Percentiles rank a stretch among this genome's conserved stretches.
Conservation (phyloP, 768 basidiomycete genomes). For the Coprinopsis marcescibilis region DNA sequence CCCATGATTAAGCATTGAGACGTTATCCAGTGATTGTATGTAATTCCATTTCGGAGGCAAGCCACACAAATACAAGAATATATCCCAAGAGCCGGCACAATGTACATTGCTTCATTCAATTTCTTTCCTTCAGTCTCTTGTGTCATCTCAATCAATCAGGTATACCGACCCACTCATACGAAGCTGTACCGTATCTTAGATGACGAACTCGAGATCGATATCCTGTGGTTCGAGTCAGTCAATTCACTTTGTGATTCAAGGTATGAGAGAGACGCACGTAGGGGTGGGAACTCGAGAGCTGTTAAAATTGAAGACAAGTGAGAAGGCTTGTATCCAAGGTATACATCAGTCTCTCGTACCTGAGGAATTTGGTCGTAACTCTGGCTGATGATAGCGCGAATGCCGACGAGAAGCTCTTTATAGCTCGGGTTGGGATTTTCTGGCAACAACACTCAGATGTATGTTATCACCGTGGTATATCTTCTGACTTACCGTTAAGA, state of each 20-base stretch:
- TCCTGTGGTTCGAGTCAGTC: background rate
- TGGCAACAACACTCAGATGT: background rate
- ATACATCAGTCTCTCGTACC: constrained; percentile 2
- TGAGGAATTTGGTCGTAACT: constrained; percentile 28
- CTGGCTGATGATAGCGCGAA: constrained; percentile 20
- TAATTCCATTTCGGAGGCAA: no score
- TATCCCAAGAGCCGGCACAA: no score
- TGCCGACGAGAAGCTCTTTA: constrained; percentile 23
- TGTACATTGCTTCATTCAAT: no score
- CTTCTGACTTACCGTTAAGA: background rate
- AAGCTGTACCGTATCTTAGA: no score
- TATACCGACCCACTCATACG: no score
- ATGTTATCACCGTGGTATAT: background rate
- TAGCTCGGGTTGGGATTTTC: constrained; percentile 26
- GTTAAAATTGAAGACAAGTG: background rate
- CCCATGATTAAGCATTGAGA: no score
- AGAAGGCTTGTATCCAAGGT: background rate
- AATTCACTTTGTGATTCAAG: background rate
- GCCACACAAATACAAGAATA: no score
- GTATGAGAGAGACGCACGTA: background rate
- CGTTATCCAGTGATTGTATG: no score
- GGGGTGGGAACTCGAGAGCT: constrained; percentile 15
- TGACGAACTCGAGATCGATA: background rate
- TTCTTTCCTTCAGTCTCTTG: no score
- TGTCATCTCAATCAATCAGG: no score